Percentiles rank a stretch among this genome's conserved stretches.
These are phyloP conservation scores for Berkeleyomyces basicola DNA, from an alignment of 2,329 filamentous ascomycete species.

Conservation along the genomic window DNA sequence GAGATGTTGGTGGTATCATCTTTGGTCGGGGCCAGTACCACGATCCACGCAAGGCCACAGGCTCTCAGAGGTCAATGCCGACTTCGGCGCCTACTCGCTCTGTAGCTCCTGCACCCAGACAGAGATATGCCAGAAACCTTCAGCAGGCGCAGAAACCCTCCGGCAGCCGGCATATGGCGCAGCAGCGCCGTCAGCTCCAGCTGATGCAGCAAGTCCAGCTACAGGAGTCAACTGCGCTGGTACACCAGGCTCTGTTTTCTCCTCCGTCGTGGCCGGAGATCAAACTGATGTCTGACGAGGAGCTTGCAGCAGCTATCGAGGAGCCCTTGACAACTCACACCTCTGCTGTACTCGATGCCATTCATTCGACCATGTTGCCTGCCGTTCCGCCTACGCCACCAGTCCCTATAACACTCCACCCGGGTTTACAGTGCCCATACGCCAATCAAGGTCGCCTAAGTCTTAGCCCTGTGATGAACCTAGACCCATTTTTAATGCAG, in stretches of 20 bases:
- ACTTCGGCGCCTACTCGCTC: too few relatives aligned
- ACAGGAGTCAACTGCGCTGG: not conserved
- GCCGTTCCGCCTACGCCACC: not conserved
- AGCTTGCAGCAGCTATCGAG: conserved; percentile 5
- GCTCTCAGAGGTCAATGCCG: not conserved
- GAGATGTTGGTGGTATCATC: conserved; percentile 8
- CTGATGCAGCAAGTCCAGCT: not conserved
- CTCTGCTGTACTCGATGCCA: conserved; percentile 9
- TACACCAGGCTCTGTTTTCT: not conserved
- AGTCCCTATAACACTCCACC: not conserved
- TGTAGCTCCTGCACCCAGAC: not conserved
- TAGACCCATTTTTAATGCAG: too few relatives aligned
- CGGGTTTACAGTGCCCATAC: not conserved
- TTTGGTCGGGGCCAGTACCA: not conserved
- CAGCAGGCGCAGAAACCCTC: not conserved
- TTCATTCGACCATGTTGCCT: conserved; percentile 1
- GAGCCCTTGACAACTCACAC: conserved; percentile 10
- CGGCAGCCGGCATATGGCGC: not conserved
- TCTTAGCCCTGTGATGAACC: too few relatives aligned
- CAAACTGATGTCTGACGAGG: not conserved
- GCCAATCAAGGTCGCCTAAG: not conserved
- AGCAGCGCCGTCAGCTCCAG: not conserved
- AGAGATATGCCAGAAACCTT: not conserved
- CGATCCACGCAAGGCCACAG: not conserved
- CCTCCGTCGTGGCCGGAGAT: not conserved